phyloP scores from a whole-genome alignment of 2,329 filamentous ascomycete species.

The Raffaelea albimanens region DNA sequence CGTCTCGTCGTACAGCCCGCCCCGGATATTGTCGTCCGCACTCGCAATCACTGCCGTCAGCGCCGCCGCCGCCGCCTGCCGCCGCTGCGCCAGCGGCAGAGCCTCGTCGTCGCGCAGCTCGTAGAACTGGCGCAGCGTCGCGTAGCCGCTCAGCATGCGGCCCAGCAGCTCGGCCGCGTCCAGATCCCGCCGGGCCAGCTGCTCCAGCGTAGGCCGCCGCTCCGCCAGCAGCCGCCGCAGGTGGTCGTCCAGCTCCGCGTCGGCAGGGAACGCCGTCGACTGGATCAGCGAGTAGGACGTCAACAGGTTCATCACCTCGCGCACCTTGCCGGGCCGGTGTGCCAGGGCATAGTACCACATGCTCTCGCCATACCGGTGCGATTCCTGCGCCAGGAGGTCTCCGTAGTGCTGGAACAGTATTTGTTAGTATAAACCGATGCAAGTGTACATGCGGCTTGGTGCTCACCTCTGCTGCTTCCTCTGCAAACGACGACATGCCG shows the following conservation, averaged over 20 bases:
- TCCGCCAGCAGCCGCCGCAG: conserved; percentile 61
- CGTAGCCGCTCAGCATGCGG: conserved; percentile 82
- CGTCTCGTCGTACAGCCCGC: conserved; percentile 75
- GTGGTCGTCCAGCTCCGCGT: conserved; percentile 61
- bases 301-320: conserved; percentile 75
- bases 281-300: conserved; percentile 82
- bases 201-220: conserved; percentile 61
- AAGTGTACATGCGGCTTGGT: no score
- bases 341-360: conserved; percentile 87
- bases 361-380: conserved; percentile 73
- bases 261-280: conserved; percentile 68
- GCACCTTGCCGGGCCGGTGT: conserved; percentile 68
- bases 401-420: conserved; percentile 60
- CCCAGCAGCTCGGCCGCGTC: conserved; percentile 78
- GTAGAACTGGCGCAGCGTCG: conserved; percentile 83
- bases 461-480: conserved; percentile 72
- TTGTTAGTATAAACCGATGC: no score
- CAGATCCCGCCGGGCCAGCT: conserved; percentile 63
- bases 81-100: conserved; percentile 50
- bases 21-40: conserved; percentile 82
- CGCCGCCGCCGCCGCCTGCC: conserved; percentile 63
- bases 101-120: conserved; percentile 59
- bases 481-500: conserved; percentile 68
- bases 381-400: conserved; percentile 61
- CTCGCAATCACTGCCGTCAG: conserved; percentile 77